phyloP scores from a whole-genome alignment of 257 asterid species.

The Verbena officinalis region DNA sequence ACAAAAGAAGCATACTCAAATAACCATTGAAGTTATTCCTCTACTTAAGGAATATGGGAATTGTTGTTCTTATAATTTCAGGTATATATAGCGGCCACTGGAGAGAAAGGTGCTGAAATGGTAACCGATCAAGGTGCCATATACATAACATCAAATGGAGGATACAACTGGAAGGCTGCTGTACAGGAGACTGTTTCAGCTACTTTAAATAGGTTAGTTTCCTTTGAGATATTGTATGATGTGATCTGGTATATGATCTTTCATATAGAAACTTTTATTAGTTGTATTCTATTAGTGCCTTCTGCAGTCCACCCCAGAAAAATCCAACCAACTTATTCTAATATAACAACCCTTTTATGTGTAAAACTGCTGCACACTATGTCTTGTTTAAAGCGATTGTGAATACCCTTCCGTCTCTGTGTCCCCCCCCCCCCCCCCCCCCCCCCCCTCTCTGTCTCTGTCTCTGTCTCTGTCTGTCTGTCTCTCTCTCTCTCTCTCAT shows the following conservation, averaged over 20 bases:
- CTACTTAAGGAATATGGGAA: slow-evolving; percentile 21
- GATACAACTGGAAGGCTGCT: slow-evolving; percentile 99
- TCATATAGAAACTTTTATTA: not conserved
- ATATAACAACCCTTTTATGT: not conserved
- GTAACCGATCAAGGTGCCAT: slow-evolving; percentile 98
- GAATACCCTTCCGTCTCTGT: slow-evolving; percentile 3
- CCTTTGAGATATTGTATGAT: slow-evolving; percentile 22
- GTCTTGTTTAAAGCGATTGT: not conserved
- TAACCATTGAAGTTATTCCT: slow-evolving; percentile 9
- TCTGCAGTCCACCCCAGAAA: not conserved
- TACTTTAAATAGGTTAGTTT: slow-evolving; percentile 82
- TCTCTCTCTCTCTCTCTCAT: not conserved
- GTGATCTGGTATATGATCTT: slow-evolving; percentile 1
- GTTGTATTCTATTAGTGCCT: not conserved
- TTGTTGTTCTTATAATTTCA: slow-evolving; percentile 41
- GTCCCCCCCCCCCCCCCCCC: too few relatives aligned
- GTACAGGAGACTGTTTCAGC: slow-evolving; percentile 98
- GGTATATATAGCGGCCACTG: slow-evolving; percentile 85
- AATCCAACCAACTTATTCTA: not conserved
- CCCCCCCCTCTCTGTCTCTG: not conserved
- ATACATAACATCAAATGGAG: slow-evolving; percentile 85
- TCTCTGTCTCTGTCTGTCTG: not conserved
- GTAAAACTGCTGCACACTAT: not conserved
- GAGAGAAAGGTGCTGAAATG: slow-evolving; percentile 92
- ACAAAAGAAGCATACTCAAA: not conserved